phyloP scores from a whole-genome alignment of 2,329 filamentous ascomycete genomes.

The Alternaria longipes region DNA sequence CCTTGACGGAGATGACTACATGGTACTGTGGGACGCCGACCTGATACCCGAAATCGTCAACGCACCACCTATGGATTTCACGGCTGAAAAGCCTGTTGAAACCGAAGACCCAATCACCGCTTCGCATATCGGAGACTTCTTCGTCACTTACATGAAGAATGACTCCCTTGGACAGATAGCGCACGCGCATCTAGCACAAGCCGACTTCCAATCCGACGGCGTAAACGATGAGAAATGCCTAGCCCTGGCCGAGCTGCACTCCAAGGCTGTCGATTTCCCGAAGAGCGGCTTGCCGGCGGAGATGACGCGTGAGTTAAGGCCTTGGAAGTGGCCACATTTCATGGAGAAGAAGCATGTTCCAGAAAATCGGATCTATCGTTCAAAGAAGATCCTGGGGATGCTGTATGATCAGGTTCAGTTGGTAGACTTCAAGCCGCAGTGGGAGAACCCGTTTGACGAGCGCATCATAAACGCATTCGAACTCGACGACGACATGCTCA shows the following conservation, averaged over 20 bases:
- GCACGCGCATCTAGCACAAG: conserved; percentile 78
- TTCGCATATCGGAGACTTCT: conserved; percentile 81
- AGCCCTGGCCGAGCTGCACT: conserved; percentile 81
- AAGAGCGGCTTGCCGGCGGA: conserved; percentile 85
- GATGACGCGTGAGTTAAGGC: conserved; percentile 69
- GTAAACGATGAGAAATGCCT: conserved; percentile 74
- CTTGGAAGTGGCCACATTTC: conserved; percentile 80
- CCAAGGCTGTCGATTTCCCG: conserved; percentile 90
- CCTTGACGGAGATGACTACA: conserved; percentile 93
- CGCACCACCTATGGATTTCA: conserved; percentile 79
- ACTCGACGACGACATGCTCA: conserved; percentile 64
- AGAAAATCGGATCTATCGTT: conserved; percentile 67
- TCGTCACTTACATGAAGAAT: conserved; percentile 92
- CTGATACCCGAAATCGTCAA: conserved; percentile 74
- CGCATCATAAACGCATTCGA: conserved; percentile 74
- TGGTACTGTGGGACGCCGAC: conserved; percentile 87
- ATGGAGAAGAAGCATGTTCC: conserved; percentile 73
- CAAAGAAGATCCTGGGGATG: conserved; percentile 76
- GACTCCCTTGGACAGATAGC: conserved; percentile 84
- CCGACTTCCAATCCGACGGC: conserved; percentile 70
- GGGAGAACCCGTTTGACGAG: conserved; percentile 76
- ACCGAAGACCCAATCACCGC: conserved; percentile 72
- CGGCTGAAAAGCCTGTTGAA: conserved; percentile 64
- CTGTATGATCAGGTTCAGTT: conserved; percentile 80
- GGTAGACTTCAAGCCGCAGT: conserved; percentile 77